These are phyloP conservation scores for Pseudofabraea citricarpa DNA, from an alignment of 2,329 filamentous ascomycete genomes.

Conservation along the genomic window DNA sequence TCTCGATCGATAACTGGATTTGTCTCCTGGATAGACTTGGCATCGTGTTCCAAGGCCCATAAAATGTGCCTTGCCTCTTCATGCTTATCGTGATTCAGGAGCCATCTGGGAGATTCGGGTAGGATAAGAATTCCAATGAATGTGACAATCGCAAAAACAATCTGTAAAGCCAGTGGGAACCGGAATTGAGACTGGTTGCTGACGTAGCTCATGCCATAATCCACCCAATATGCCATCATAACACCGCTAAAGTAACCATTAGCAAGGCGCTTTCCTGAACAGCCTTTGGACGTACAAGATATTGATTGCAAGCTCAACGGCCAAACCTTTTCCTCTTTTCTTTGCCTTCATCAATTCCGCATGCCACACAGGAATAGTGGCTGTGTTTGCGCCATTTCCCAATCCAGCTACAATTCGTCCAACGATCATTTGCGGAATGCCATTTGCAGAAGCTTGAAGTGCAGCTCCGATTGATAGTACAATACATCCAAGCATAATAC, in stretches of 20 bases:
- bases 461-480: slow-evolving; percentile 38
- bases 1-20: slow-evolving; percentile 16
- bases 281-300: slow-evolving; percentile 29
- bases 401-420: slow-evolving; percentile 40
- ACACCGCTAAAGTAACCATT: slow-evolving; percentile 22
- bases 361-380: slow-evolving; percentile 44
- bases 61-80: slow-evolving; percentile 26
- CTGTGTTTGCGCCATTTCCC: slow-evolving; percentile 40
- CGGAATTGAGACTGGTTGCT: slow-evolving; percentile 39
- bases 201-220: slow-evolving; percentile 34
- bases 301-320: slow-evolving; percentile 32
- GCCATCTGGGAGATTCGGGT: slow-evolving; percentile 30
- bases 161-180: slow-evolving; percentile 43
- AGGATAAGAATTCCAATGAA: slow-evolving; percentile 29
- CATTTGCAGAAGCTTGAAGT: slow-evolving; percentile 35
- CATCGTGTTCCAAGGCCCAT: slow-evolving; percentile 27
- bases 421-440: slow-evolving; percentile 38
- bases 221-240: slow-evolving; percentile 31
- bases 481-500: slow-evolving; percentile 36
- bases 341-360: slow-evolving; percentile 36
- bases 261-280: too few species aligned
- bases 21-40: slow-evolving; percentile 22
- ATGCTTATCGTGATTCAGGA: slow-evolving; percentile 23
- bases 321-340: slow-evolving; percentile 31
- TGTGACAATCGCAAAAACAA: slow-evolving; percentile 35